Percentiles rank a stretch among this genome's conserved stretches.
phyloP scores from a whole-genome alignment of 1,284 basidiomycete species.

The Hypsizygus ulmarius region DNA sequence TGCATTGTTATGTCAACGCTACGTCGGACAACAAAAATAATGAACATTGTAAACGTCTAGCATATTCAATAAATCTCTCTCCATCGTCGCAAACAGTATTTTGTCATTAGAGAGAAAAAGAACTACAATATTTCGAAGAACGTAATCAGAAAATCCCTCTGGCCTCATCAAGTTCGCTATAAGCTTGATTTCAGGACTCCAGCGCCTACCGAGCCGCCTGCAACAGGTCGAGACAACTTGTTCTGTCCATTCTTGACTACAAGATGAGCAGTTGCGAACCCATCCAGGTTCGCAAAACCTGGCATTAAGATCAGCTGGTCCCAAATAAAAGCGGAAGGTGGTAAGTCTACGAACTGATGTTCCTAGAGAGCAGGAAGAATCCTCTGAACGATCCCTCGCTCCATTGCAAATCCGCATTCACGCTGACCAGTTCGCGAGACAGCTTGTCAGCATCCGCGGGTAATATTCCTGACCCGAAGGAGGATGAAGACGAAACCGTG shows the following conservation, averaged over 20 bases:
- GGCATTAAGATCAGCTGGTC: not conserved
- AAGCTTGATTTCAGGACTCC: conserved; percentile 33
- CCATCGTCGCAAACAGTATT: no score
- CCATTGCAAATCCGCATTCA: conserved; percentile 59
- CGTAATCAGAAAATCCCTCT: no score
- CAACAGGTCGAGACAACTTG: conserved; percentile 54
- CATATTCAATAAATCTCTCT: no score
- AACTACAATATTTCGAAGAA: no score
- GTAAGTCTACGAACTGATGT: conserved; percentile 42
- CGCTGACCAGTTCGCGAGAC: conserved; percentile 39
- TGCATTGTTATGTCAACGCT: conserved; percentile 10
- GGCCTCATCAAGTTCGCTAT: no score
- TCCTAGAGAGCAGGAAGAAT: conserved; percentile 54
- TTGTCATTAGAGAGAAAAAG: no score
- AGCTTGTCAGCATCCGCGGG: conserved; percentile 42
- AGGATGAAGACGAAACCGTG: conserved; percentile 54
- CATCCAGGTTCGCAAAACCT: conserved; percentile 48
- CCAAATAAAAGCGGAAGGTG: not conserved
- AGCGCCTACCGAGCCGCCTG: conserved; percentile 44
- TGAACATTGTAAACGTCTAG: conserved; percentile 17
- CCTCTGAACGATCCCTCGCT: conserved; percentile 64
- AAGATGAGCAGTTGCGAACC: conserved; percentile 47
- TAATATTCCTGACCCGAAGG: conserved; percentile 45
- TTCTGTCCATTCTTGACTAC: conserved; percentile 45
- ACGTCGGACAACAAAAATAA: conserved; percentile 18